Base-by-base conservation (phyloP, 2,329 filamentous ascomycete genomes). In the Mariannaea elegans region DNA sequence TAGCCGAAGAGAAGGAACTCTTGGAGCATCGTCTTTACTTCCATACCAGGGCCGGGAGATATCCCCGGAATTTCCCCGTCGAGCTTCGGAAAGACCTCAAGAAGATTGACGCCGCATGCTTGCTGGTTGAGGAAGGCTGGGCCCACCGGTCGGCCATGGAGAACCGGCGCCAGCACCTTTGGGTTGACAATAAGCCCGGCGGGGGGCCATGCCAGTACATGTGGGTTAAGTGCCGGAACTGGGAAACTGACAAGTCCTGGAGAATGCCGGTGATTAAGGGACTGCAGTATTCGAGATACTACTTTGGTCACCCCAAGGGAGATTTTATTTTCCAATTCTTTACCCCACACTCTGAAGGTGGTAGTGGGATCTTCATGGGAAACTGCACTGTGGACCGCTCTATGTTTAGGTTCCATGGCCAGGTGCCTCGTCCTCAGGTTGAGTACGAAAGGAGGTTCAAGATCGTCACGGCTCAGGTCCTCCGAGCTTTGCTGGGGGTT, bases 281-380 rank as follows among this genome's bases (percentile, higher is more conserved):
- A 7, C 45, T 66, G 9, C 19, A 21, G 1, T 14, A 14, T 27
- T 55, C 59, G 6, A 46, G 51, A 19, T 72, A 68, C 50, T 75
- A 73, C 52, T 58, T 69, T 14, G 68, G 69, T 3, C 65, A 70
- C 27, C 0, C 14, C 2, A 64, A 60, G 1, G 71, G 73, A 19
- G 65, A 66, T 18, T 73, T 67, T 32, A 69, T 76, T 48, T 73
- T 76, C 41, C 64, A 51, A n/a, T 71, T 27, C 24, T 6, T 6
- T 5, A 66, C 44, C 24, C 13, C 2, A 7, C 23, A 16, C 6
- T 32, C 8, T 14, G 7, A 3, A 13, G 1, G 23, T 8, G n/a
- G 21, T 18, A n/a, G 16, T 4, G 14, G 29, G 10, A 31, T 19
- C 14, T 44, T 32, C 5, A 18, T 38, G 39, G 51, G 44, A 8